Conservation (phyloP, 805 yeast genomes). For the Yarrowia porcina region DNA sequence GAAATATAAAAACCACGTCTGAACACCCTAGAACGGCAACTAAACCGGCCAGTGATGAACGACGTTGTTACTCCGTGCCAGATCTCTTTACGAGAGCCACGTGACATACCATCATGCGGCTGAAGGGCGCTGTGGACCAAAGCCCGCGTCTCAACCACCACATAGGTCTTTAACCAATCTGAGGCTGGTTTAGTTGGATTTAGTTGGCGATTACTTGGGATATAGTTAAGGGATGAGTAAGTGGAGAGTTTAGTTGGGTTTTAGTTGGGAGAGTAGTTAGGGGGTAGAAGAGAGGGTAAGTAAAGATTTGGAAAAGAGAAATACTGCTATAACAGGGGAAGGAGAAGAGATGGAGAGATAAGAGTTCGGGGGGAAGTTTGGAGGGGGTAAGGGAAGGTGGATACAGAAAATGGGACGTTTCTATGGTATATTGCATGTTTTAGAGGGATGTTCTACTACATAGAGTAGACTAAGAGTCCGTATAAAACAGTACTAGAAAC, state of each 20-base stretch:
- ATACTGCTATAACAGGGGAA: no score
- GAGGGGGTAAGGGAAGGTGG: no score
- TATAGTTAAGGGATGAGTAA: neutral
- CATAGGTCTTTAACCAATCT: conserved; percentile 6
- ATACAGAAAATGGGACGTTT: no score
- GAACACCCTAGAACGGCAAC: neutral
- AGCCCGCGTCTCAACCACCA: conserved; percentile 20
- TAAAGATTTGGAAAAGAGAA: neutral
- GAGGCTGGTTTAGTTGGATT: conserved; percentile 12
- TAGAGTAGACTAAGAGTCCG: no score
- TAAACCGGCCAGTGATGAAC: conserved; percentile 25
- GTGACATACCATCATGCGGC: conserved; percentile 22
- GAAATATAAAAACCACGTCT: neutral
- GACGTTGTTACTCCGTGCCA: conserved; percentile 24
- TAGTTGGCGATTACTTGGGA: neutral
- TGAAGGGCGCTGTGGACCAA: conserved; percentile 26
- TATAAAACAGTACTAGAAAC: no score
- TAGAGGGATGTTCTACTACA: no score
- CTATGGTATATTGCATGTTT: no score
- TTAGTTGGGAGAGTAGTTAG: neutral
- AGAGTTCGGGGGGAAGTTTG: no score
- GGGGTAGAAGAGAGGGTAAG: neutral
- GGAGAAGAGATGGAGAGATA: no score
- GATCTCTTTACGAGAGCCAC: conserved; percentile 12
- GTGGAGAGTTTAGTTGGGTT: neutral